Evolutionary conservation across 208 protist species (phyloP).

Genomic region (Willaertia magna): DNA sequence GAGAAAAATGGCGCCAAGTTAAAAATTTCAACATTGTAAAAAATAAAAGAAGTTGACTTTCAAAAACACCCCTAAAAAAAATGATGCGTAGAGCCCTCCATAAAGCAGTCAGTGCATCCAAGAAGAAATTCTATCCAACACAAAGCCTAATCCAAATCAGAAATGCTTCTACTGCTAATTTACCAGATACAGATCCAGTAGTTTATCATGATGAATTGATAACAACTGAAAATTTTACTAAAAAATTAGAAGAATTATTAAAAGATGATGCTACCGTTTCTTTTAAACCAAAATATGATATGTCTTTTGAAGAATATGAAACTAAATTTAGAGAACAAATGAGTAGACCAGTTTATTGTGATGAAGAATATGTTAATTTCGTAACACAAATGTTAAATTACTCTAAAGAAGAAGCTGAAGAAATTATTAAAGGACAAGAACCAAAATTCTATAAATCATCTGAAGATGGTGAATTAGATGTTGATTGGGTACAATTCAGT

Average conservation of each 20-base stretch:
- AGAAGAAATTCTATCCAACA: no score
- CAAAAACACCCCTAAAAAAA: no score
- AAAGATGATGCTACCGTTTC: background rate
- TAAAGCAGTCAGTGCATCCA: no score
- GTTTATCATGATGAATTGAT: background rate
- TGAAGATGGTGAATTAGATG: background rate
- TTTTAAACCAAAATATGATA: background rate
- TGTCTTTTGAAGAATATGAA: background rate
- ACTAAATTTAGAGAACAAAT: background rate
- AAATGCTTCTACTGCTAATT: background rate
- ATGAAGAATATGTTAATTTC: background rate
- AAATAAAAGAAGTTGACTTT: no score
- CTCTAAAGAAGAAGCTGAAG: background rate
- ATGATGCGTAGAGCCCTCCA: no score
- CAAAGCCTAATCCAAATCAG: no score
- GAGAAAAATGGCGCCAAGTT: no score
- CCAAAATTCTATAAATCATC: background rate
- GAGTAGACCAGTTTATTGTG: background rate
- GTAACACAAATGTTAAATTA: background rate
- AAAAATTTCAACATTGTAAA: no score
- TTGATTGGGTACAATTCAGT: background rate
- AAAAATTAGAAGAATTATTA: background rate
- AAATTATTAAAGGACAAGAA: background rate
- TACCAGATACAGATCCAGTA: background rate
- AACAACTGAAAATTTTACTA: background rate